These are phyloP conservation scores for Alternaria sp. DNA, from an alignment of 2,329 filamentous ascomycete genomes.

Conservation along the genomic window DNA sequence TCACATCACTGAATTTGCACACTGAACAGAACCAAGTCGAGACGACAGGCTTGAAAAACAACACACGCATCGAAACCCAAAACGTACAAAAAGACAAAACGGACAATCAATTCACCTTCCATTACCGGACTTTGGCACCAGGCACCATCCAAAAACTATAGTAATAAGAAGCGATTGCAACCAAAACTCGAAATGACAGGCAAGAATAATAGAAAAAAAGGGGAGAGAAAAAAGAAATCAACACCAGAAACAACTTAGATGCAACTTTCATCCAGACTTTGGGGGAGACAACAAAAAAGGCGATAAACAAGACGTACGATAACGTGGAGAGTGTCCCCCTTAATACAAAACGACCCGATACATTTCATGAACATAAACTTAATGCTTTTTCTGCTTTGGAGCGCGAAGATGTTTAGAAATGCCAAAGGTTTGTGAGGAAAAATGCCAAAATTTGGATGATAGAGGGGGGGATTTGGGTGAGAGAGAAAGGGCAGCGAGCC, in stretches of 20 bases:
- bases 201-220: not conserved
- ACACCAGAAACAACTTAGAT: not conserved
- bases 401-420: no score
- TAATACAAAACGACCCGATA: no score
- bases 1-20: no score
- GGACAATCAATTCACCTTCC: not conserved
- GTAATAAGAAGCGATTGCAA: not conserved
- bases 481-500: slow-evolving; percentile 39
- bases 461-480: not conserved
- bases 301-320: no score
- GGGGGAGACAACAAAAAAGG: no score
- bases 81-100: not conserved
- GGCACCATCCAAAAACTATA: slow-evolving; percentile 2
- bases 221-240: not conserved
- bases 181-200: not conserved
- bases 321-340: no score
- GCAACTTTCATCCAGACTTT: not conserved
- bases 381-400: no score
- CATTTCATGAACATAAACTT: no score
- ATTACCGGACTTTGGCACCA: not conserved
- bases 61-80: not conserved
- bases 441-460: not conserved
- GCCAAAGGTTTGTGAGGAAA: no score
- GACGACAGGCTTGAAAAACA: no score
- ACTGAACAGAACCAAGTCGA: no score